phyloP scores from a whole-genome alignment of 345 rosid genomes.

The Ceriops zippeliana region DNA sequence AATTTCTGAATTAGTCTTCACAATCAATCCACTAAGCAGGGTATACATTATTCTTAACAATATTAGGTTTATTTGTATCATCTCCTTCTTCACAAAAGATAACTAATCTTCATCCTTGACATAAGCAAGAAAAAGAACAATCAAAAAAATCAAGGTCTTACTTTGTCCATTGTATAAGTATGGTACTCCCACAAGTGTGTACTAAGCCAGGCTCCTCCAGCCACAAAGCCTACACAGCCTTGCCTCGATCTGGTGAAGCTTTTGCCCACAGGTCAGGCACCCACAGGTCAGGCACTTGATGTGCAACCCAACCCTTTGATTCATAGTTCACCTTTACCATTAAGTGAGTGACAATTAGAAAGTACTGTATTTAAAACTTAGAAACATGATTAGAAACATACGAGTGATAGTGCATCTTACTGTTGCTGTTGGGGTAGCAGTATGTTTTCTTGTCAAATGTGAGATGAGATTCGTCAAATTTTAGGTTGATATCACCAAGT shows the following conservation, averaged over 20 bases:
- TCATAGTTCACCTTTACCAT: constrained; percentile 70
- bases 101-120: neutral
- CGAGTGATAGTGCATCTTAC: constrained; percentile 51
- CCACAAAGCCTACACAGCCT: constrained; percentile 83
- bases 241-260: constrained; percentile 72
- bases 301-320: constrained; percentile 86
- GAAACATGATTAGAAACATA: neutral
- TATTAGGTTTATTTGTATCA: too few species aligned
- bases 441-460: constrained; percentile 58
- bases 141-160: constrained; percentile 27
- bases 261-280: constrained; percentile 91
- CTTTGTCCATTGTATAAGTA: constrained; percentile 70
- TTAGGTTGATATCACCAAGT: constrained; percentile 75
- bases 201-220: constrained; percentile 99
- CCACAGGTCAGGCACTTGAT: constrained; percentile 89
- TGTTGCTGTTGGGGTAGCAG: constrained; percentile 55
- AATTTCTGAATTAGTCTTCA: neutral
- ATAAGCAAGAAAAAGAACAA: neutral
- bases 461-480: constrained; percentile 71
- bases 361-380: neutral
- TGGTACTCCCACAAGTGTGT: constrained; percentile 96
- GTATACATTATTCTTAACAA: neutral
- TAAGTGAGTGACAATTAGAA: neutral
- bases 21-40: neutral
- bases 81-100: neutral